Evolutionary conservation across 345 rosid species (phyloP), one percentile per base, ranked within the genome.

Genomic region (Syzygium aromaticum): DNA sequence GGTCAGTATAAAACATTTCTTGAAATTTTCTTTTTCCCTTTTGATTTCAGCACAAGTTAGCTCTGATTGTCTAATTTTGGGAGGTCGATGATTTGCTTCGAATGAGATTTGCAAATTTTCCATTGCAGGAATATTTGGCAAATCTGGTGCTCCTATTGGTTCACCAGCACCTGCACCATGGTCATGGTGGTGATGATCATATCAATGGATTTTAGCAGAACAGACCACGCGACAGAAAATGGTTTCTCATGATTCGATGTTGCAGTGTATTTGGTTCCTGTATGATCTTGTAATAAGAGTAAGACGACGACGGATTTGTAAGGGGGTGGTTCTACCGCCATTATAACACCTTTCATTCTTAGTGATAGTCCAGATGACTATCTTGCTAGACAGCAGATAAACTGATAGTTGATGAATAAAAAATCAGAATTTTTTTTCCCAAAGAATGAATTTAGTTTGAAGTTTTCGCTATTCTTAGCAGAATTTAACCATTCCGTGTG

Each of bases 111-210:
- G 80, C 11, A 10, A 73, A 33, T 33, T 1, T 33, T 22, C 80
- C 80, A 5, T 33, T 19, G 80, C 85, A 94, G 96, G 94, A 82
- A 90, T 87, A 30, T 93, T 87, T 87, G 77, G 54, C 53, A 84
- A 85, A 38, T 21, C 87, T 3, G 77, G 53, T 25, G 83, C 88
- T 78, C 63, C 87, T 6, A 38, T 89, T 28, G 11, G 22, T 86
- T 22, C 86, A 28, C 51, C 89, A 13, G 12, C 84, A 16, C 28
- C 85, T 23, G 64, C 90, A 63, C 77, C 77, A 6, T 28, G 84
- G 8, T 85, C 88, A 3, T 67, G 57, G 84, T 43, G 84, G 85
- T 85, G 86, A 87, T 67, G 14, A 73, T 33, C 80, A 33, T 0
- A 40, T 33, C 46, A 9, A 33, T 33, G 80, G 49, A 33, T 73